Percentiles rank a stretch among this genome's conserved stretches.
phyloP scores from a whole-genome alignment of 1,284 basidiomycete genomes.

The Blastosporella zonata region DNA sequence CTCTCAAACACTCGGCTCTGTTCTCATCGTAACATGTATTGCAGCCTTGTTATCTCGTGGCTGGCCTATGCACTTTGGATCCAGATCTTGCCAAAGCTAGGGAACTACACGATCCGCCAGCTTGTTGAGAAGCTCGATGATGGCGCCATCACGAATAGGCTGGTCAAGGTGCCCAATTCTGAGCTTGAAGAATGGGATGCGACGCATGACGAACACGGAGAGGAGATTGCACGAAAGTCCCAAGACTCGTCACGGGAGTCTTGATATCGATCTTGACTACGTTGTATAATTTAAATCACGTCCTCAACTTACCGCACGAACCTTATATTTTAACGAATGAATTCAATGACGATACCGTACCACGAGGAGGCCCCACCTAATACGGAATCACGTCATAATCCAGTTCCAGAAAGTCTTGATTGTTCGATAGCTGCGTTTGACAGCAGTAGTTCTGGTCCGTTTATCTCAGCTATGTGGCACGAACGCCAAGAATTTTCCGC shows the following conservation, averaged over 20 bases:
- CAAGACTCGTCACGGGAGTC: neutral
- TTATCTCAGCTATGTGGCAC: no score
- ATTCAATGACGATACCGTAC: no score
- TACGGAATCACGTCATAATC: no score
- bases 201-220: slow-evolving; percentile 31
- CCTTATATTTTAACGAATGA: no score
- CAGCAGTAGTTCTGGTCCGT: no score
- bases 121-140: slow-evolving; percentile 27
- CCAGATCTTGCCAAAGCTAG: slow-evolving; percentile 26
- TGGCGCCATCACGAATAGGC: slow-evolving; percentile 28
- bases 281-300: no score
- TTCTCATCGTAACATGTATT: neutral
- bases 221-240: slow-evolving; percentile 15
- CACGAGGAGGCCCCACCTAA: no score
- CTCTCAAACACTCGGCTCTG: neutral
- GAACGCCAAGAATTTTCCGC: no score
- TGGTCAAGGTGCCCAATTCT: slow-evolving; percentile 29
- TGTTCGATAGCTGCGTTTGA: no score
- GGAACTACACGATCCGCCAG: slow-evolving; percentile 30
- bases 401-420: no score
- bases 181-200: slow-evolving; percentile 33
- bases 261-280: neutral
- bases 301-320: no score
- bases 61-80: slow-evolving; percentile 27
- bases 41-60: slow-evolving; percentile 26